These are phyloP conservation scores for Aspergillus ostianus DNA, from an alignment of 495 filamentous ascomycete genomes.

Conservation along the genomic window DNA sequence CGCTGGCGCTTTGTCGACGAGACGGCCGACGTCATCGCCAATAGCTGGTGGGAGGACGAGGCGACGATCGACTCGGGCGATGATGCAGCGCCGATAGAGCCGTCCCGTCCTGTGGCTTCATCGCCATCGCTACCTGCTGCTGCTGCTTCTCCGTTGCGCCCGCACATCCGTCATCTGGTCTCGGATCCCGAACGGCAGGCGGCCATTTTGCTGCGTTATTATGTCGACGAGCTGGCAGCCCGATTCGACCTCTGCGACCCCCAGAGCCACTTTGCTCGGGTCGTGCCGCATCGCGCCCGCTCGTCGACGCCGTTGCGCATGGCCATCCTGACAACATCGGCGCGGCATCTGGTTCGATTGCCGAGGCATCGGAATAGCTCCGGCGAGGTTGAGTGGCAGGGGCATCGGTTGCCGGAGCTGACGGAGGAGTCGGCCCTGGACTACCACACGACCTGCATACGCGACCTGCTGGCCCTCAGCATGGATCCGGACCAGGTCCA, in stretches of 20 bases:
- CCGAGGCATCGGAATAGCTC: slow-evolving; percentile 4
- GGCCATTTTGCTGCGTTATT: slow-evolving; percentile 9
- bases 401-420: slow-evolving; percentile 2
- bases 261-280: slow-evolving; percentile 7
- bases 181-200: slow-evolving; percentile 3
- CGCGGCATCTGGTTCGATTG: slow-evolving; percentile 9
- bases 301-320: slow-evolving; percentile 1
- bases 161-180: background rate
- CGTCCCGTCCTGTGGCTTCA: background rate
- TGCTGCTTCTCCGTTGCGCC: background rate
- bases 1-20: slow-evolving; percentile 1
- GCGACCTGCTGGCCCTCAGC: slow-evolving; percentile 1
- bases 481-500: slow-evolving; percentile 11
- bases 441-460: slow-evolving; percentile 11
- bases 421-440: slow-evolving; percentile 4
- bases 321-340: slow-evolving; percentile 7
- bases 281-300: slow-evolving; percentile 6
- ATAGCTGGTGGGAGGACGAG: background rate
- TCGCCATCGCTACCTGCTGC: background rate
- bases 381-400: slow-evolving; percentile 9
- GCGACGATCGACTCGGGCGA: background rate
- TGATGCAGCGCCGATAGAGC: background rate
- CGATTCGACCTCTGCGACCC: slow-evolving; percentile 13
- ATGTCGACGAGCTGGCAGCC: slow-evolving; percentile 5
- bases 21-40: slow-evolving; percentile 4